Conservation (phyloP, 345 rosid species). For the Populus deltoides region DNA sequence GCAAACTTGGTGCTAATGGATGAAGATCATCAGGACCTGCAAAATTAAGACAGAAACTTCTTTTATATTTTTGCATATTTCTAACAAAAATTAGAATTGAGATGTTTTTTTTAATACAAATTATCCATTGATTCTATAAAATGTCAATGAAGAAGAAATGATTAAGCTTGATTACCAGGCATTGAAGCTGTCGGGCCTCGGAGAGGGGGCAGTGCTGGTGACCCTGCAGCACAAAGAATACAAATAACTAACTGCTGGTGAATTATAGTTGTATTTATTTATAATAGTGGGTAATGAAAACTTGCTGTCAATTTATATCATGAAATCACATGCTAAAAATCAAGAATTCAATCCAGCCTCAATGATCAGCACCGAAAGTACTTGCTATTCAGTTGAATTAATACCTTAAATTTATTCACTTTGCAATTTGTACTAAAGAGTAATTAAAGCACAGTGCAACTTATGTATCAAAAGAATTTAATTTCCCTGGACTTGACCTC, state of each 20-base stretch:
- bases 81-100: neutral
- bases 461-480: neutral
- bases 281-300: neutral
- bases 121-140: neutral
- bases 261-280: neutral
- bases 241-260: neutral
- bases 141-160: neutral
- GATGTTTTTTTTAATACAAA: neutral
- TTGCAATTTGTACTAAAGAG: neutral
- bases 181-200: conserved; percentile 23
- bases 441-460: neutral
- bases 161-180: conserved; percentile 30
- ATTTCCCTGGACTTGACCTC: neutral
- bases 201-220: conserved; percentile 48
- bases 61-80: neutral
- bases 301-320: neutral
- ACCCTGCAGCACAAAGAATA: conserved; percentile 20
- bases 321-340: neutral
- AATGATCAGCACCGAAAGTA: neutral
- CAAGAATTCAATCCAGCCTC: neutral
- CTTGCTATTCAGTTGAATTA: neutral
- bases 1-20: conserved; percentile 10
- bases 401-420: neutral
- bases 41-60: conserved; percentile 1
- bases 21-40: conserved; percentile 26